Evolutionary conservation across 495 filamentous ascomycete genomes (phyloP).

Genomic region (Ramalina peruviana): DNA sequence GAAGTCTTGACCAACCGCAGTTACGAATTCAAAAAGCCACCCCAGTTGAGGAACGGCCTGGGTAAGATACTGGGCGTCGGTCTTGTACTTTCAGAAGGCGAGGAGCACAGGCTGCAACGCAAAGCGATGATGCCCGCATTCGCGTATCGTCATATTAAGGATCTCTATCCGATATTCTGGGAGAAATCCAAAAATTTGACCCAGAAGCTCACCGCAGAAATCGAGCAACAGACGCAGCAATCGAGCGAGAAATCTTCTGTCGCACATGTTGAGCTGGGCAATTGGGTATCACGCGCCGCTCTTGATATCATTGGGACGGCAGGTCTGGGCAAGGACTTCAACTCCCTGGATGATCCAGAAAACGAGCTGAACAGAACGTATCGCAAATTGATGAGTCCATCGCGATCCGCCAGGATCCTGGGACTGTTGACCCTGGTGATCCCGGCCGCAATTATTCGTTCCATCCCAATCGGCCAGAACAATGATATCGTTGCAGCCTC

Average conservation of each 20-base stretch:
- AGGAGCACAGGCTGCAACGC: conserved; percentile 70
- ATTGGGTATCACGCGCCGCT: conserved; percentile 59
- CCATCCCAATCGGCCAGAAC: conserved; percentile 56
- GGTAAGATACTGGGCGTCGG: conserved; percentile 59
- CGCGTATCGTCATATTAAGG: conserved; percentile 69
- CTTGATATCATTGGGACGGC: conserved; percentile 80
- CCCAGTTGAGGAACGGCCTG: conserved; percentile 37
- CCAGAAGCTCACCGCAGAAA: conserved; percentile 27
- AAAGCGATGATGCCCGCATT: conserved; percentile 77
- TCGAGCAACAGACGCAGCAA: conserved; percentile 8
- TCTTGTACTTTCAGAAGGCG: conserved; percentile 69
- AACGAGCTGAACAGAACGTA: conserved; percentile 58
- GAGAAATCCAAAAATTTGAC: conserved; percentile 42
- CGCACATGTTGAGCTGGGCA: conserved; percentile 41
- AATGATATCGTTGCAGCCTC: conserved; percentile 39
- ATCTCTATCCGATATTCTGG: conserved; percentile 80
- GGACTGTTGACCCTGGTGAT: conserved; percentile 34
- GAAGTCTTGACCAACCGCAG: conserved; percentile 53
- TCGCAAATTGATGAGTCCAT: conserved; percentile 36
- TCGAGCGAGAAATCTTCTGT: background rate
- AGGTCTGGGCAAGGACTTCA: conserved; percentile 70
- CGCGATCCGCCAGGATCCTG: conserved; percentile 27
- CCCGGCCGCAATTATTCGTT: conserved; percentile 20
- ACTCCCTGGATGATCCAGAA: conserved; percentile 47
- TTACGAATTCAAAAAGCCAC: conserved; percentile 72